Conservation (phyloP, 2,329 filamentous ascomycete species). For the Cladosporium colombiae region DNA sequence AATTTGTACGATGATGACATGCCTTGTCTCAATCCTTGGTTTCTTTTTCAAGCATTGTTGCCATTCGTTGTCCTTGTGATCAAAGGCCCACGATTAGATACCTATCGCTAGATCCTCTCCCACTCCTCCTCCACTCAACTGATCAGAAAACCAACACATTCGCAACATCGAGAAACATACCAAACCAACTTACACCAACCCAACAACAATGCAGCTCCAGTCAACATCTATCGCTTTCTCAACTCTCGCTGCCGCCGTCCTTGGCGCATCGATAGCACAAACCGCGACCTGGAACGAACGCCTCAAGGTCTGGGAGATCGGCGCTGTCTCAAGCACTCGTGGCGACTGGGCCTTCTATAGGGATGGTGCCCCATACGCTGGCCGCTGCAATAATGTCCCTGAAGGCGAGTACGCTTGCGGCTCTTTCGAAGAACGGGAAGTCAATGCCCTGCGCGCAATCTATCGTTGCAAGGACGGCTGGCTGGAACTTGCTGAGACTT, state of each 20-base stretch:
- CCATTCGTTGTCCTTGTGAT: background rate
- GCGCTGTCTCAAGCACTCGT: background rate
- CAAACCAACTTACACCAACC: background rate
- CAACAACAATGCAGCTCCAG: background rate
- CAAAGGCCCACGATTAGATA: background rate
- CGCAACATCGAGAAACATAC: background rate
- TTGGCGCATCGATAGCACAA: background rate
- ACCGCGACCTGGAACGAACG: background rate
- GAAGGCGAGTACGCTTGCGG: constrained; percentile 4
- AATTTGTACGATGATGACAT: background rate
- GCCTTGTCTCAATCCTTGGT: background rate
- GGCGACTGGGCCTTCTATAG: background rate
- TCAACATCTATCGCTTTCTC: background rate
- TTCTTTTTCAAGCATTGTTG: background rate
- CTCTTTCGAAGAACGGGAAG: background rate
- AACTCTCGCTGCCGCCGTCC: background rate
- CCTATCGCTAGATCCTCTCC: background rate
- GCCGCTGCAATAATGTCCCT: background rate
- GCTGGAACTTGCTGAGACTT: background rate
- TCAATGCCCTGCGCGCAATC: background rate
- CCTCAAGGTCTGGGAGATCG: background rate
- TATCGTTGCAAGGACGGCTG: background rate
- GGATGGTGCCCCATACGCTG: background rate
- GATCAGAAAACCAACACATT: background rate
- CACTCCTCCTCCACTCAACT: too few relatives aligned